These are phyloP conservation scores for Cercospora sesami DNA, from an alignment of 2,329 filamentous ascomycete genomes.

Conservation along the genomic window DNA sequence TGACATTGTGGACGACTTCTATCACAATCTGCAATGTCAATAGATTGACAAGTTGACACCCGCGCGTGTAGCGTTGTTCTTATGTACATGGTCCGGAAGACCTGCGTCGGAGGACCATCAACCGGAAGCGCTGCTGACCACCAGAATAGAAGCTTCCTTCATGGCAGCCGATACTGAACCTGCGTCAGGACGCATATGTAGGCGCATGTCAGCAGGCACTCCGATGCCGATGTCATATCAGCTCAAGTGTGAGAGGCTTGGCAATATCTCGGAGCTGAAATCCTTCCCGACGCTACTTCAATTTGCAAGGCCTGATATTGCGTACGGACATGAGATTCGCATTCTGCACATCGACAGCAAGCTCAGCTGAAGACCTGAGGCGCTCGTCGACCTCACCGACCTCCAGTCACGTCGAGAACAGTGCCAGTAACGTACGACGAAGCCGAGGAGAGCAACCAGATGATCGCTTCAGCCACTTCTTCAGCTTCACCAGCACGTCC, in stretches of 20 bases:
- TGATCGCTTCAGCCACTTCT: constrained; percentile 34
- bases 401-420: constrained; percentile 29
- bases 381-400: constrained; percentile 16
- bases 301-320: not conserved
- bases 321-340: not conserved
- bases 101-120: not conserved
- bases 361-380: not conserved
- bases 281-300: constrained; percentile 2
- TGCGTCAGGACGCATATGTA: not conserved
- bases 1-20: not conserved
- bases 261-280: not conserved
- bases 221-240: too few relatives aligned
- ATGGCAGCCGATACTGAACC: not conserved
- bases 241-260: constrained; percentile 7
- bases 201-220: not conserved
- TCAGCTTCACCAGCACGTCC: constrained; percentile 31
- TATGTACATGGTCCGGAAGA: not conserved
- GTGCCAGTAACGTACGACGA: constrained; percentile 28
- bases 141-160: not conserved
- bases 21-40: not conserved
- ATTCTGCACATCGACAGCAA: not conserved
- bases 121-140: not conserved
- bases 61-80: not conserved
- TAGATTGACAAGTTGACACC: not conserved
- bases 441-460: constrained; percentile 31